Conservation (phyloP, 2,329 filamentous ascomycete genomes). For the Arthroderma sp. region DNA sequence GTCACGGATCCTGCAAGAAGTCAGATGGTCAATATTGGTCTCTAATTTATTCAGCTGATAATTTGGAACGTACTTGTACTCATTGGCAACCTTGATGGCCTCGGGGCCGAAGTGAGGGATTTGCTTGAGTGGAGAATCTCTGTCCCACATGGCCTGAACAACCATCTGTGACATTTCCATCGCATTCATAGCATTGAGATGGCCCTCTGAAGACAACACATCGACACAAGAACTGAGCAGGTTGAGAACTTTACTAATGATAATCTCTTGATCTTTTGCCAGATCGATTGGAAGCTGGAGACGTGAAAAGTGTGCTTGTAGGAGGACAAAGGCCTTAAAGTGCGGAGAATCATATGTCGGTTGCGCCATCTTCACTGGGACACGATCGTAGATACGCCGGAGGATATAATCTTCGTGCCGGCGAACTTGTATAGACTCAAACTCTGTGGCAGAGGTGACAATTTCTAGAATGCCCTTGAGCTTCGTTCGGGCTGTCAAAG, state of each 20-base stretch:
- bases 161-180: constrained; percentile 99
- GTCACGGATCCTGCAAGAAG: constrained; percentile 59
- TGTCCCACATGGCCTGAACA: constrained; percentile 98
- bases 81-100: constrained; percentile 68
- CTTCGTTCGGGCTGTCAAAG: constrained; percentile 75
- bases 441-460: constrained; percentile 90
- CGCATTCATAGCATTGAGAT: constrained; percentile 92
- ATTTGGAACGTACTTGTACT: constrained; percentile 50
- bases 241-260: constrained; percentile 72
- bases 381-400: constrained; percentile 81
- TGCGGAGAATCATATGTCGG: constrained; percentile 82
- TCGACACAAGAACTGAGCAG: constrained; percentile 87
- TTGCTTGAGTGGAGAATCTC: constrained; percentile 90
- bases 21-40: constrained; percentile 9
- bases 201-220: constrained; percentile 86
- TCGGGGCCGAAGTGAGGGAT: constrained; percentile 87
- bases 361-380: constrained; percentile 90
- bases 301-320: constrained; percentile 93
- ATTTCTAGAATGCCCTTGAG: constrained; percentile 96
- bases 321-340: constrained; percentile 94
- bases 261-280: constrained; percentile 84
- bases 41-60: not conserved
- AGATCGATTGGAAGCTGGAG: constrained; percentile 95
- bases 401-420: constrained; percentile 82
- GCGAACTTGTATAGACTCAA: constrained; percentile 86